phyloP scores from a whole-genome alignment of 139 green algal genomes.

The Chlorella vulgaris region DNA sequence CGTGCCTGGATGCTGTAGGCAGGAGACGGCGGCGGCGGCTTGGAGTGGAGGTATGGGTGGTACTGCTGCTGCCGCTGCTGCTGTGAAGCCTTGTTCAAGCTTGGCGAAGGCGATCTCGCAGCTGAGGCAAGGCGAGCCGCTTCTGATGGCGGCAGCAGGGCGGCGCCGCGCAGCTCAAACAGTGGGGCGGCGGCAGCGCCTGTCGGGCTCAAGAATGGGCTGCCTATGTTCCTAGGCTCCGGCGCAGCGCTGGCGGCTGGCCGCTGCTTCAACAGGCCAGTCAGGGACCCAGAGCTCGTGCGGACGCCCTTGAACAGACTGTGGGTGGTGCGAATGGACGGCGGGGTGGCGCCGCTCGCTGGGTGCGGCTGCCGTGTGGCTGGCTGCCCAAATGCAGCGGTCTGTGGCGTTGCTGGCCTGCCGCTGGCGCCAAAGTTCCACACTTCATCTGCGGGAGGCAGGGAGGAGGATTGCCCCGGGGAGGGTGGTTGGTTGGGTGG shows the following conservation, averaged over 20 bases:
- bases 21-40: not conserved
- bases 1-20: slow-evolving; percentile 10
- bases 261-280: slow-evolving; percentile 8
- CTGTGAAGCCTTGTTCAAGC: not conserved
- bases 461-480: too few species aligned
- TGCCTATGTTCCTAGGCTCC: too few species aligned
- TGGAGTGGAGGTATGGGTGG: too few species aligned
- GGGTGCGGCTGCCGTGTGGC: not conserved
- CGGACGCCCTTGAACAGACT: slow-evolving; percentile 3
- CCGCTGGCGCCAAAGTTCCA: not conserved
- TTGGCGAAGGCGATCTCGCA: not conserved
- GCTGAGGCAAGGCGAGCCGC: not conserved
- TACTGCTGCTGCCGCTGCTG: too few species aligned
- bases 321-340: not conserved
- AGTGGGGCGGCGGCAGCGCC: not conserved
- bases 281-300: slow-evolving; percentile 20
- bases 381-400: not conserved
- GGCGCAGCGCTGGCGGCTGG: not conserved
- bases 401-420: not conserved
- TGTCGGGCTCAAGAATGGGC: too few species aligned
- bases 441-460: not conserved
- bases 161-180: slow-evolving; percentile 25
- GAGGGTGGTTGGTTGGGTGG: not conserved
- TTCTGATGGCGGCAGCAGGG: not conserved
- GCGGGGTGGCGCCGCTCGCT: not conserved